Conservation (phyloP, 148 eudicot genomes). For the Oxyria digyna region DNA sequence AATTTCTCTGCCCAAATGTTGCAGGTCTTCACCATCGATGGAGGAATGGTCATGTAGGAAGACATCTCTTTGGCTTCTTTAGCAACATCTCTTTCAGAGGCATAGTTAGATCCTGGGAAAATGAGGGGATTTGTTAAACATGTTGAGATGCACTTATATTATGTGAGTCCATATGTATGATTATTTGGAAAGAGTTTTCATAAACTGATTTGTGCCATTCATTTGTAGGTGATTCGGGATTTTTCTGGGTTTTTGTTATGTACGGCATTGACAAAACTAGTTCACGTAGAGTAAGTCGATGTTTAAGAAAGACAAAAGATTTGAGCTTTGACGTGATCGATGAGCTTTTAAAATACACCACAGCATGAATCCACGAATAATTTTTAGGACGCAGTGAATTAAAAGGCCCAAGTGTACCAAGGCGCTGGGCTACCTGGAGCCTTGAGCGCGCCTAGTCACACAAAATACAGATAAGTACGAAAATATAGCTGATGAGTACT, state of each 20-base stretch:
- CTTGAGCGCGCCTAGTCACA: too few relatives aligned
- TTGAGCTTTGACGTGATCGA: background rate
- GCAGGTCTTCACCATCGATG: constrained; percentile 9
- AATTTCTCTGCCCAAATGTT: background rate
- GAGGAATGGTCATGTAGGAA: constrained; percentile 7
- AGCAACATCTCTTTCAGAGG: background rate
- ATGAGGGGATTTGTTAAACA: background rate
- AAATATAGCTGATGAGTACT: too few relatives aligned
- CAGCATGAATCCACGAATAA: too few relatives aligned
- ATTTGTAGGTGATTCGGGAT: too few relatives aligned
- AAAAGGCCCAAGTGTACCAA: too few relatives aligned
- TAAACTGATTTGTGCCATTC: too few relatives aligned
- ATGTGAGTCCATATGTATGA: background rate
- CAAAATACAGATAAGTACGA: too few relatives aligned
- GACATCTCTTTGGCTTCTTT: background rate
- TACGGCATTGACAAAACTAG: background rate
- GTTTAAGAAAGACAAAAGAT: background rate
- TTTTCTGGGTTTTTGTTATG: too few relatives aligned
- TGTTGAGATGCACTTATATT: background rate
- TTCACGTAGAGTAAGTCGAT: background rate
- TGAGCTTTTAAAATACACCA: background rate
- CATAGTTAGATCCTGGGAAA: background rate
- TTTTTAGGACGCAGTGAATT: too few relatives aligned
- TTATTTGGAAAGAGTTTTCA: background rate
- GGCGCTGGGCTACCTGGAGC: too few relatives aligned